Evolutionary conservation across 306 rosid genomes (phyloP).

Genomic region (Prunus dulcis): DNA sequence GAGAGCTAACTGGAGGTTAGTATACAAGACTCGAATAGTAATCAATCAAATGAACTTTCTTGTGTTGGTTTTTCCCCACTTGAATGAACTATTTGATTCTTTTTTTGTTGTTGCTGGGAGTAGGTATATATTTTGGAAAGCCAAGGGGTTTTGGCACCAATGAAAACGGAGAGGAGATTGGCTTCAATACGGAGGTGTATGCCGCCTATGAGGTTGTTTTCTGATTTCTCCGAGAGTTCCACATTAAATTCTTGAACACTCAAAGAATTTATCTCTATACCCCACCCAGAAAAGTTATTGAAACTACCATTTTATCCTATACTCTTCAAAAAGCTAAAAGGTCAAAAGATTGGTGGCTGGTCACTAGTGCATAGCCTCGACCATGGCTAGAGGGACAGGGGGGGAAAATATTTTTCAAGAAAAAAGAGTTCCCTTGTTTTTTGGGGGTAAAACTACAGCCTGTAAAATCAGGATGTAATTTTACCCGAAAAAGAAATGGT

Average conservation of each 20-base stretch:
- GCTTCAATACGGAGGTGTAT: conserved; percentile 85
- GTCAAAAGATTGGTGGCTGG: too few species aligned
- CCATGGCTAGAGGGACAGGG: too few species aligned
- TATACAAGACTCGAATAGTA: conserved; percentile 4
- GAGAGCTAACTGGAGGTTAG: conserved; percentile 96
- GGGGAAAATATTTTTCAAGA: too few species aligned
- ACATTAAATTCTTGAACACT: background rate
- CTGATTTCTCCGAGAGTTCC: background rate
- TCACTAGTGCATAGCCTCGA: too few species aligned
- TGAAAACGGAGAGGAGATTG: conserved; percentile 76
- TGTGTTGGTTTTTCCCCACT: background rate
- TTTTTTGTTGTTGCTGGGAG: background rate
- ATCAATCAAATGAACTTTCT: background rate
- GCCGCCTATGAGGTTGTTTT: conserved; percentile 61
- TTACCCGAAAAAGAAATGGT: too few species aligned
- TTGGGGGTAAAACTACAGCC: too few species aligned
- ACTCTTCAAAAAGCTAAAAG: too few species aligned
- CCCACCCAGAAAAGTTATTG: background rate
- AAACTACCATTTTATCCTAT: too few species aligned
- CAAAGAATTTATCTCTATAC: background rate
- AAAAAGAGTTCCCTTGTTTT: too few species aligned
- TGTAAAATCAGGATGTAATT: too few species aligned
- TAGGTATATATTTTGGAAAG: conserved; percentile 89
- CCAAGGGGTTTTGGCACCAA: conserved; percentile 75
- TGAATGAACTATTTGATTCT: conserved; percentile 5